These are phyloP conservation scores for Microbotryum silenes-acaulis DNA, from an alignment of 1,284 basidiomycete genomes.

Conservation along the genomic window DNA sequence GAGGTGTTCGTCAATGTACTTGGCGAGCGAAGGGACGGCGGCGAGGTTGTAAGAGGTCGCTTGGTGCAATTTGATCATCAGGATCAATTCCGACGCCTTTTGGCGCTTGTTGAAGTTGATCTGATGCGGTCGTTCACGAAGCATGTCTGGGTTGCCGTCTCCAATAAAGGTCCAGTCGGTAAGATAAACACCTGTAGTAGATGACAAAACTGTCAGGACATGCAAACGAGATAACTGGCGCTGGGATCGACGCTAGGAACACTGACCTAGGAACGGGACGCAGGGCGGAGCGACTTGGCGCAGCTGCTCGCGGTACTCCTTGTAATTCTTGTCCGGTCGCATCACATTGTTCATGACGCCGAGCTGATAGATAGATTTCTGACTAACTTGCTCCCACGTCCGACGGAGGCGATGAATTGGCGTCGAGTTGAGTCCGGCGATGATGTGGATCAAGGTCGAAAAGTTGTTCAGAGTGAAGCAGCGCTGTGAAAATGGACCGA, in stretches of 20 bases:
- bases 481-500: conserved; percentile 50
- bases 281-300: conserved; percentile 84
- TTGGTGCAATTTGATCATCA: conserved; percentile 95
- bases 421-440: conserved; percentile 89
- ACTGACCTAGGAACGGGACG: conserved; percentile 89
- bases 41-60: conserved; percentile 79
- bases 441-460: conserved; percentile 89
- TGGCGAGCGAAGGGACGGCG: conserved; percentile 58
- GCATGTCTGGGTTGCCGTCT: conserved; percentile 86
- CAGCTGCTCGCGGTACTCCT: conserved; percentile 78
- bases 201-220: conserved; percentile 1
- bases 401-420: conserved; percentile 86
- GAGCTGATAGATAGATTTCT: conserved; percentile 42
- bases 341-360: conserved; percentile 38
- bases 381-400: conserved; percentile 86
- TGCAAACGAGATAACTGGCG: neutral
- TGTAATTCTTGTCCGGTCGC: conserved; percentile 69
- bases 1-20: conserved; percentile 70
- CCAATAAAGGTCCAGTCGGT: conserved; percentile 95
- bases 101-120: conserved; percentile 96
- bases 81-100: conserved; percentile 87
- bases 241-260: neutral
- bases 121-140: conserved; percentile 55
- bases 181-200: conserved; percentile 72
- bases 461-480: conserved; percentile 88